These are phyloP conservation scores for Salix suchowensis DNA, from an alignment of 345 rosid species.

Conservation along the genomic window DNA sequence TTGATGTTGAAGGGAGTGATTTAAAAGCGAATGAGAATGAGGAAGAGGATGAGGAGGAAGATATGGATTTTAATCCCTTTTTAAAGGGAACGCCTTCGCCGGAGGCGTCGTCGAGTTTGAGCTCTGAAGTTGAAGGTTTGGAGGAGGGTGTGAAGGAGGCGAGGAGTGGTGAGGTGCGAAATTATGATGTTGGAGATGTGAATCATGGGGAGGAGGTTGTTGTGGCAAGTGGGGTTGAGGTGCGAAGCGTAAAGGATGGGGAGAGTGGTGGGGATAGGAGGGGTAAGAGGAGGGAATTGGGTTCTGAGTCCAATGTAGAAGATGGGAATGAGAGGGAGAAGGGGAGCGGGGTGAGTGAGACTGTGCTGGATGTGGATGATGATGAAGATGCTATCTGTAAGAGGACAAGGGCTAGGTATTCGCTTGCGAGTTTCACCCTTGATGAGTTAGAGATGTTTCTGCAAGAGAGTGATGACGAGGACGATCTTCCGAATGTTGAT, in stretches of 20 bases:
- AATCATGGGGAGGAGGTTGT: slow-evolving; percentile 39
- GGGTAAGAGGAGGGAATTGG: slow-evolving; percentile 21
- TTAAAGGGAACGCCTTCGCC: slow-evolving; percentile 64
- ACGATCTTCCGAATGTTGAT: slow-evolving; percentile 72
- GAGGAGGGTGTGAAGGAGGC: slow-evolving; percentile 33
- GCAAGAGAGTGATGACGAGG: slow-evolving; percentile 92
- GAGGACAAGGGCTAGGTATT: slow-evolving; percentile 86
- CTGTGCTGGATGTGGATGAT: slow-evolving; percentile 24
- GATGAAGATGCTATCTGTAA: slow-evolving; percentile 81
- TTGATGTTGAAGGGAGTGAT: background rate
- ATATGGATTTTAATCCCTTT: slow-evolving; percentile 80
- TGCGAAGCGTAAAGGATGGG: slow-evolving; percentile 3
- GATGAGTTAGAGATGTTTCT: slow-evolving; percentile 96
- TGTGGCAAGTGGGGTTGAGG: slow-evolving; percentile 21
- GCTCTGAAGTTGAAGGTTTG: slow-evolving; percentile 64
- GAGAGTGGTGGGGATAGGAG: background rate
- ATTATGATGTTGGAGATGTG: slow-evolving; percentile 28
- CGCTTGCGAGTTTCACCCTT: slow-evolving; percentile 75
- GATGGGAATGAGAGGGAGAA: slow-evolving; percentile 11
- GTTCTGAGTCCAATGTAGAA: slow-evolving; percentile 15
- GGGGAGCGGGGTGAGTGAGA: slow-evolving; percentile 20
- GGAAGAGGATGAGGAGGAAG: slow-evolving; percentile 65
- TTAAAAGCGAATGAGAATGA: slow-evolving; percentile 13
- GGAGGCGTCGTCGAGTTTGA: slow-evolving; percentile 80
- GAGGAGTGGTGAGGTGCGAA: slow-evolving; percentile 14